A percentile compares a stretch with the other conserved stretches of the same genome.
Evolutionary conservation across 306 rosid genomes (phyloP).

Genomic region (Cajanus cajan): DNA sequence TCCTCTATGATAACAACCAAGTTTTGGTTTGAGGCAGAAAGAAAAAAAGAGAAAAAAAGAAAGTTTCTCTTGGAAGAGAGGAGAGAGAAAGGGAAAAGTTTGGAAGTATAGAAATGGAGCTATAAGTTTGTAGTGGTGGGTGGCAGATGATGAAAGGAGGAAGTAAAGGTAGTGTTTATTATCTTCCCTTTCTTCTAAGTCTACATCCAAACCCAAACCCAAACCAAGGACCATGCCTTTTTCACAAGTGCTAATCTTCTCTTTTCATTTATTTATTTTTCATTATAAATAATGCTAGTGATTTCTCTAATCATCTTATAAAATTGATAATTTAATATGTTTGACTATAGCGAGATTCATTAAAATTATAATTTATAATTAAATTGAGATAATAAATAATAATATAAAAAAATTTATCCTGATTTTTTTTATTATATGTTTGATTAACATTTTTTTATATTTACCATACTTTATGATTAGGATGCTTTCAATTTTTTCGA

Average conservation of each 20-base stretch:
- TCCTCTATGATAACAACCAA: constrained; percentile 25
- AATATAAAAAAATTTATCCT: too few species aligned
- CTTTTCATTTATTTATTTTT: neutral
- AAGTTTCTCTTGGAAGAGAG: constrained; percentile 26
- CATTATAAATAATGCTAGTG: too few species aligned
- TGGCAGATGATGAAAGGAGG: constrained; percentile 35
- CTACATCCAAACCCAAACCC: constrained; percentile 52
- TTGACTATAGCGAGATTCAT: too few species aligned
- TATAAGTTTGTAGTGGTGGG: constrained; percentile 40
- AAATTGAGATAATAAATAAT: too few species aligned
- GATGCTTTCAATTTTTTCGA: neutral
- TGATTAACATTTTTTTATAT: neutral
- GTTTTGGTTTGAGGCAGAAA: constrained; percentile 3
- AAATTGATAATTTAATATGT: too few species aligned
- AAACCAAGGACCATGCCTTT: constrained; percentile 29
- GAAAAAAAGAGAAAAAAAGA: neutral
- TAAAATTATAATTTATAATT: too few species aligned
- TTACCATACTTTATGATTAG: neutral
- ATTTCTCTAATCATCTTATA: too few species aligned
- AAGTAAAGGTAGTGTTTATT: constrained; percentile 40
- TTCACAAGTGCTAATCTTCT: neutral
- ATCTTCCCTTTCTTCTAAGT: constrained; percentile 40
- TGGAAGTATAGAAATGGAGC: constrained; percentile 14
- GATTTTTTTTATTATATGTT: neutral
- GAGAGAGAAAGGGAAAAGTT: constrained; percentile 14